Base-by-base conservation (phyloP, 768 basidiomycete genomes). In the Phylloporus sp. region DNA sequence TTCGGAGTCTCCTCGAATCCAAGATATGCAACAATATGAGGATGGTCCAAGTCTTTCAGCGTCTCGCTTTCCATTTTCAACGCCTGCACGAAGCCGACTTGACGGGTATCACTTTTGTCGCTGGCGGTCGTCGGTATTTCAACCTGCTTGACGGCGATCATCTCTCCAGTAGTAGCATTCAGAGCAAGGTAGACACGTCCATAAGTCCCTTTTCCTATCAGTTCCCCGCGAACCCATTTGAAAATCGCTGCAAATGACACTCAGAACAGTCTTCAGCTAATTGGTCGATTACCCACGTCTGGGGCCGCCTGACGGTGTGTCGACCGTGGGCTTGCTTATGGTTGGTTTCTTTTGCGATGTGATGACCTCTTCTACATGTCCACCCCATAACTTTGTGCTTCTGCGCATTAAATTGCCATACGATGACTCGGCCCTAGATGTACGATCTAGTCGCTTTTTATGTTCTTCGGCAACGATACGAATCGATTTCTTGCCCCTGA, bases 111-210 rank as follows among this genome's bases (percentile, higher is more conserved):
- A 57, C 83, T 88, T 69, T 88, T 90, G 72, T 99, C 97, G 62
- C 89, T 92, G 16, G 85, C 83, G 8, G 93, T 95, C 45, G 84
- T 82, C 2, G 97, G 95, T 52, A 95, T 81, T 68, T 98, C 97
- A 42, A 99, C 97, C 71, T 98, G 97, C 71, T 99, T 99, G 57
- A 99, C 97, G 16, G 97, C 97, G 62, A 98, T 94, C 91, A 97
- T 95, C 71, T 98, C 95, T 51, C 94, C 94, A 0, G 94, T 95
- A 4, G 91, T 94, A 28, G 91, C 92, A 66, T 98, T 98, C 52
- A 98, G 75, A 16, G 92, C 97, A 49, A 98, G 82, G 64, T 97
- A 99, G 26, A 99, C 97, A 38, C 90, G 84, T 12, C 97, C 97
- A 62, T 95, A 99, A 12, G 94, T 95, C 23, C 97, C 97, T 64